A percentile compares a stretch with the other conserved stretches of the same genome.
phyloP scores from a whole-genome alignment of 441 rosid genomes.

The Bocquillonia castaneifolia region DNA sequence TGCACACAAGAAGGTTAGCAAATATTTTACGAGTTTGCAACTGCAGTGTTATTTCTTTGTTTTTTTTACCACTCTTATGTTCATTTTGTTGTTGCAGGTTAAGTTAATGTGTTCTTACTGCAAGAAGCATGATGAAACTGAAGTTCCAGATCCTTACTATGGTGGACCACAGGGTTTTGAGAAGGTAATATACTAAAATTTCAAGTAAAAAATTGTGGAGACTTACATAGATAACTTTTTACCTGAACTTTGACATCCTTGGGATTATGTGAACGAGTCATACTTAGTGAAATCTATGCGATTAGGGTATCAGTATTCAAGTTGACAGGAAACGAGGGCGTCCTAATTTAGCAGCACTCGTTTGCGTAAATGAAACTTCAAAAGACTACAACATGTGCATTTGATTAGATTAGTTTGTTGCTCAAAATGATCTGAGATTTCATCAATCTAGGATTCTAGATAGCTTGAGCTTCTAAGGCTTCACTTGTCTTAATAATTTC shows the following conservation, averaged over 20 bases:
- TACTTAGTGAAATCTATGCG: background rate
- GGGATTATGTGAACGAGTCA: background rate
- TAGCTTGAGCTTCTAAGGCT: background rate
- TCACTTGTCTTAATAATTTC: background rate
- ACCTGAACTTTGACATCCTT: background rate
- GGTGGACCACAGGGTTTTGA: slow-evolving; percentile 80
- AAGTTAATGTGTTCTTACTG: slow-evolving; percentile 68
- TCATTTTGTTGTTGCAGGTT: slow-evolving; percentile 43
- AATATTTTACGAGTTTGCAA: background rate
- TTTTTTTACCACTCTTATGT: slow-evolving; percentile 2
- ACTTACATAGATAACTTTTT: background rate
- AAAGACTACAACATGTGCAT: background rate
- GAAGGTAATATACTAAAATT: slow-evolving; percentile 41
- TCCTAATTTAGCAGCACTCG: background rate
- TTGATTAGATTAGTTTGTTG: slow-evolving; percentile 1
- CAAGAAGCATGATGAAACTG: slow-evolving; percentile 62
- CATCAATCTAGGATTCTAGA: background rate
- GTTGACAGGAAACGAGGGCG: background rate
- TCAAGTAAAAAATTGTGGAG: background rate
- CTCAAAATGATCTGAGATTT: slow-evolving; percentile 2
- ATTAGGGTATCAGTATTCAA: background rate
- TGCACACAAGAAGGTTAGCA: slow-evolving; percentile 68
- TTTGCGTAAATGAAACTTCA: background rate
- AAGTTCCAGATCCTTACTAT: slow-evolving; percentile 74
- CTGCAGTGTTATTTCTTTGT: background rate